Evolutionary conservation across 257 asterid species (phyloP), one percentile per base, ranked within the genome.

Genomic region (Capsicum rhomboideum): DNA sequence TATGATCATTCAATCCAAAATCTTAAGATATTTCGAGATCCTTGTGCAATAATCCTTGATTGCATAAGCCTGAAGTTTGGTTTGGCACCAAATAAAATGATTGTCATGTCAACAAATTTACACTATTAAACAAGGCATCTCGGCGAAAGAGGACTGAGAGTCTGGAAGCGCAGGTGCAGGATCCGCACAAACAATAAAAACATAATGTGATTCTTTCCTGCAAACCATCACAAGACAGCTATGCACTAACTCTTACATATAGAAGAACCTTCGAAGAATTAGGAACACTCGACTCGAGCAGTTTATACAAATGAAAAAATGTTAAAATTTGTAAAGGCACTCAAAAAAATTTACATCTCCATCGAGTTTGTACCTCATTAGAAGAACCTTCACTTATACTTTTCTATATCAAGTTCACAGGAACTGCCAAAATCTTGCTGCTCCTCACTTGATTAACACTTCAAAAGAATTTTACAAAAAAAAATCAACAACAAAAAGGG

Each of bases 361-460:
- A 44, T 44, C 44, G 37, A 6, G 46, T 31, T 29, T 31, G 72
- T 64, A 64, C 44, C n/a, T 29, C 74, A 64, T 16, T 28, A 14
- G n/a, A 29, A 44, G 80, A 46, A 74, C 16, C 8, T 46, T 23
- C 42, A n/a, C 80, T 13, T 74, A 1, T 8, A 74, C 31, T 13
- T 23, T 68, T 83, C 21, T 82, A 74, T 86, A 85, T 78, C 92
- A 91, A 91, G 89, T 37, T 91, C 94, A 88, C 79, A 1, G 89
- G 83, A 81, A 85, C 68, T 63, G 83, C 66, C 40, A 78, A 56
- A 37, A 23, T 82, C 42, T 63, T 67, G 79, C 49, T 29, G 58
- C 78, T 69, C 91, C 88, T 90, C 90, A 78, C 86, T 88, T 83
- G 91, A 84, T 54, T 44, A 18, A 84, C 21, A 49, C 29, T 10